These are phyloP conservation scores for Auricularia sp. DNA, from an alignment of 768 basidiomycete genomes.

Conservation along the genomic window DNA sequence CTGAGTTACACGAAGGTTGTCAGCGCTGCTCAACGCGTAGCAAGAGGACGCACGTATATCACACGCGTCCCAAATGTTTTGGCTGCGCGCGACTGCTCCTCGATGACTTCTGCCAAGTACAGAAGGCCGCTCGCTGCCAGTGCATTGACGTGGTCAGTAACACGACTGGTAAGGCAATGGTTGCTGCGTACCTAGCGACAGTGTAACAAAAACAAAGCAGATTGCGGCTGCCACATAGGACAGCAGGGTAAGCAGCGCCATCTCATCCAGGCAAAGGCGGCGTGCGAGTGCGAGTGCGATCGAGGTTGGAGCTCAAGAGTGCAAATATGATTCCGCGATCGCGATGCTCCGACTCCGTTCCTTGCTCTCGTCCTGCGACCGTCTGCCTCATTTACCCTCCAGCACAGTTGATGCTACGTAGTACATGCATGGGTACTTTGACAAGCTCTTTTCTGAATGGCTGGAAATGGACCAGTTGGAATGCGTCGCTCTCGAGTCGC, in stretches of 20 bases:
- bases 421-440: too few species aligned
- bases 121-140: constrained; percentile 78
- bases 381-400: too few species aligned
- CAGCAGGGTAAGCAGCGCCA: constrained; percentile 21
- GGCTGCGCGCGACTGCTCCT: constrained; percentile 78
- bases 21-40: background rate
- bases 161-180: background rate
- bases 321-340: too few species aligned
- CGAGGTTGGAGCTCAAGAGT: too few species aligned
- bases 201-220: constrained; percentile 81
- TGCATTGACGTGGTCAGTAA: constrained; percentile 6
- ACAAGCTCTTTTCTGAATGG: too few species aligned
- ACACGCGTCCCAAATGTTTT: constrained; percentile 74
- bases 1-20: constrained; percentile 30
- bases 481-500: too few species aligned
- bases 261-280: background rate
- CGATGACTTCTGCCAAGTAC: constrained; percentile 90
- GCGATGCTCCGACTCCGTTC: too few species aligned
- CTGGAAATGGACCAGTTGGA: too few species aligned
- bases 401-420: too few species aligned
- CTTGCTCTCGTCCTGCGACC: too few species aligned
- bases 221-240: constrained; percentile 61
- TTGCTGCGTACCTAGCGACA: constrained; percentile 65
- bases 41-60: constrained; percentile 61
- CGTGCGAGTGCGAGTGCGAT: too few species aligned